phyloP scores from a whole-genome alignment of 2,329 filamentous ascomycete species.

The Arthrobotrys entomopaga region DNA sequence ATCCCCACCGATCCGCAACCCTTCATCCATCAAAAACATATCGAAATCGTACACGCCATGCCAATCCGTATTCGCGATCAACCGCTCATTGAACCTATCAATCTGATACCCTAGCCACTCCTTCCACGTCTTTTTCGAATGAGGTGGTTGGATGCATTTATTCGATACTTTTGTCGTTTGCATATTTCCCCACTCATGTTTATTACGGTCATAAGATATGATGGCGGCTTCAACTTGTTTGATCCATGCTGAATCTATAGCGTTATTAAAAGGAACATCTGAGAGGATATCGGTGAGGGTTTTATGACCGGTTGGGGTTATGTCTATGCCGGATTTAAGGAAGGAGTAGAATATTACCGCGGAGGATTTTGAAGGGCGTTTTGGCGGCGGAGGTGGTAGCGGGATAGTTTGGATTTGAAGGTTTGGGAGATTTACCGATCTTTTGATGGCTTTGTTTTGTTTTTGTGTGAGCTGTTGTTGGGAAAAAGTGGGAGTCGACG shows the following conservation, averaged over 20 bases:
- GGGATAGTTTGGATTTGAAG: neutral
- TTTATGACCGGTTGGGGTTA: constrained; percentile 24
- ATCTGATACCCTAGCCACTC: constrained; percentile 32
- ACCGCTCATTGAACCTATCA: constrained; percentile 17
- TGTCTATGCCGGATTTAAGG: constrained; percentile 20
- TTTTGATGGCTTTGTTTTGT: constrained; percentile 5
- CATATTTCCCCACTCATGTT: neutral
- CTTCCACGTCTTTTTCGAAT: constrained; percentile 10
- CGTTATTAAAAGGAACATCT: constrained; percentile 14
- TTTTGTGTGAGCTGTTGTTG: neutral
- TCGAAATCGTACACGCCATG: constrained; percentile 20
- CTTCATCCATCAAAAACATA: constrained; percentile 36
- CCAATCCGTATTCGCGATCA: constrained; percentile 36
- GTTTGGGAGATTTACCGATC: neutral
- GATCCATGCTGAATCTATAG: constrained; percentile 24
- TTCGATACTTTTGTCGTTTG: neutral
- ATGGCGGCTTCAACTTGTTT: constrained; percentile 29
- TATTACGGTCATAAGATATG: neutral
- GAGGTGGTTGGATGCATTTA: constrained; percentile 2
- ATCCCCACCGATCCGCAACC: constrained; percentile 34
- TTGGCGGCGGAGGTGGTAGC: constrained; percentile 2
- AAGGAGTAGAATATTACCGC: constrained; percentile 20
- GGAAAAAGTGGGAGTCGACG: neutral
- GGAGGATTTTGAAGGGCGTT: constrained; percentile 7
- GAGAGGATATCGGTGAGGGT: constrained; percentile 23